Base-by-base conservation (phyloP, 2,329 filamentous ascomycete genomes). In the Capronia americana region DNA sequence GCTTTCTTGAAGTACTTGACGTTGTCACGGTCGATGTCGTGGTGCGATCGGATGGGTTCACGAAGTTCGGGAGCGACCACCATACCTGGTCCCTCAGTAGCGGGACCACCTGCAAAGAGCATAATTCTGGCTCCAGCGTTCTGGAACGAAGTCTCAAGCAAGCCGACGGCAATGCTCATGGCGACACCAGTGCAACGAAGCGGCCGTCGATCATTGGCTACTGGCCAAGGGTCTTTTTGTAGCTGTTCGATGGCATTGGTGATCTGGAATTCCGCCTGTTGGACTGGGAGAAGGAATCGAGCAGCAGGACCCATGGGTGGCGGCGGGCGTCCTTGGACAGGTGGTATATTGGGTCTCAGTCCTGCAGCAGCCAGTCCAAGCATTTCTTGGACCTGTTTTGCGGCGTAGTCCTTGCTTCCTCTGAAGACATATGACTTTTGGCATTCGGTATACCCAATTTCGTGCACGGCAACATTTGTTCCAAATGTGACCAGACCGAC, bases 1-100 rank as follows among this genome's bases (percentile, higher is more conserved):
- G 95, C 95, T 82, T 99, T 99, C 85, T 99, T 99, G 83, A 96
- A 98, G 81, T 98, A 97, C 80, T 99, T 99, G 82, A 97, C 96
- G 78, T 97, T 97, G 79, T 99, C 95, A 65, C 93, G 89, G 77
- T 99, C 95, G 79, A 99, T 99, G 75, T 99, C 95, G 80, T 99
- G 95, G 81, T 99, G 95, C 50, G 94, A 98, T 76, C 95, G 90
- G 71, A 99, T 98, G 10, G 96, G 93, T 78, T 99, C 95, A 78
- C 94, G 91, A 71, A 99, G 83, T 80, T 99, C 95, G 26, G 95
- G 92, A 2, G 93, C 93, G 76, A 99, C 95, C 34, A 99, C 95
- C 87, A 97, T 93, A 68, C 95, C 95, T 11, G 95, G 95, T 1
- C 95, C 95, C 79, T 99, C 95, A 0, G 95, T 99, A 48, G 93